Evolutionary conservation across 2,329 filamentous ascomycete species (phyloP).

Genomic region (Chrysoporthe deuterocubensis): DNA sequence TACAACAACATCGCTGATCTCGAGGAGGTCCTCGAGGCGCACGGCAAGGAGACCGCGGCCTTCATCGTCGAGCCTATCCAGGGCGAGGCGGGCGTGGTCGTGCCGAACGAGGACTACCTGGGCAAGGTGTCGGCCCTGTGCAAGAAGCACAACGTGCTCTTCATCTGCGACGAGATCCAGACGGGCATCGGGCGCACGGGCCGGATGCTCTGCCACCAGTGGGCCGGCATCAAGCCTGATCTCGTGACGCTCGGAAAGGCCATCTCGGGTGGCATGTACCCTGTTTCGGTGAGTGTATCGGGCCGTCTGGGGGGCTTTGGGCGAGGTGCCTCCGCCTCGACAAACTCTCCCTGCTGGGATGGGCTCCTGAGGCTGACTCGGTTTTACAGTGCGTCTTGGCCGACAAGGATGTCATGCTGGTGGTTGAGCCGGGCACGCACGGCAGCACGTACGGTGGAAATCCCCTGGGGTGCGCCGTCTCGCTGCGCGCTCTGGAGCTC

Average conservation of each 20-base stretch:
- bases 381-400: conserved; percentile 69
- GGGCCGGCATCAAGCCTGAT: conserved; percentile 94
- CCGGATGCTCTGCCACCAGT: conserved; percentile 90
- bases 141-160: conserved; percentile 90
- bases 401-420: conserved; percentile 90
- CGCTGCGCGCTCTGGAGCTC: conserved; percentile 91
- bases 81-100: conserved; percentile 95
- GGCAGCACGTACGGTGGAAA: conserved; percentile 99
- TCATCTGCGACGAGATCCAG: conserved; percentile 99
- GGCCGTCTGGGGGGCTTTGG: background rate
- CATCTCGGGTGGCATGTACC: conserved; percentile 98
- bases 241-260: conserved; percentile 95
- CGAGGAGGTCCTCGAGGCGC: conserved; percentile 75
- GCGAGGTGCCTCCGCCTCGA: no score
- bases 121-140: conserved; percentile 79
- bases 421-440: conserved; percentile 94
- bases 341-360: background rate
- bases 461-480: conserved; percentile 91
- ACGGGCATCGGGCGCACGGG: conserved; percentile 96
- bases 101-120: conserved; percentile 90
- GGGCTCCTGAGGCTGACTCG: background rate
- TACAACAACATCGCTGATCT: conserved; percentile 87
- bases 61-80: conserved; percentile 97
- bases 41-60: conserved; percentile 84
- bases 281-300: conserved; percentile 57